phyloP scores from a whole-genome alignment of 1,139 yeast species.

The Candida dubliniensis region DNA sequence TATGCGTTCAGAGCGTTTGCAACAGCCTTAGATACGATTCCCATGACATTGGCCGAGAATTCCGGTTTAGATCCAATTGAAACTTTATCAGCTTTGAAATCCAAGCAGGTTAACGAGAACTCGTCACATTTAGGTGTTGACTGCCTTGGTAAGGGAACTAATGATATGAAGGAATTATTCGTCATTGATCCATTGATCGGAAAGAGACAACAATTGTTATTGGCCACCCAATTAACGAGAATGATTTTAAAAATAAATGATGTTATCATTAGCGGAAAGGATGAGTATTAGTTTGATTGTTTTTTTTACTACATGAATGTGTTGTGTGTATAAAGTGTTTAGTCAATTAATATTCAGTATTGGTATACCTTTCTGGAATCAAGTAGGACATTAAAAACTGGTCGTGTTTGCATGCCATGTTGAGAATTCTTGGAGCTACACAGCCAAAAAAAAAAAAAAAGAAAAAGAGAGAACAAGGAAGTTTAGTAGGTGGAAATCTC shows the following conservation, averaged over 20 bases:
- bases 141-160: constrained; percentile 83
- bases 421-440: too few relatives aligned
- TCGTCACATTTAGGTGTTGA: constrained; percentile 85
- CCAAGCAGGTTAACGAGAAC: constrained; percentile 77
- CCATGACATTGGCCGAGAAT: constrained; percentile 94
- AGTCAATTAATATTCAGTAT: too few relatives aligned
- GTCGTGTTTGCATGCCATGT: too few relatives aligned
- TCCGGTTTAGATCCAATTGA: constrained; percentile 95
- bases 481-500: too few relatives aligned
- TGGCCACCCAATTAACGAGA: constrained; percentile 96
- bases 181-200: constrained; percentile 97
- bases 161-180: constrained; percentile 89
- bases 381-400: too few relatives aligned
- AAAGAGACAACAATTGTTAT: constrained; percentile 88
- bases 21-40: constrained; percentile 85
- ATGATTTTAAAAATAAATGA: constrained; percentile 97
- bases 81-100: constrained; percentile 77
- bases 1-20: constrained; percentile 97
- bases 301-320: too few relatives aligned
- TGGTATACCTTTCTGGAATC: too few relatives aligned
- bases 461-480: too few relatives aligned
- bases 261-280: constrained; percentile 89
- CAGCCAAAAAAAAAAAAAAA: too few relatives aligned
- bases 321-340: too few relatives aligned
- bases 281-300: constrained; percentile 48